Base-by-base conservation (phyloP, 805 yeast genomes). In the Hanseniaspora hatyaiensis region DNA sequence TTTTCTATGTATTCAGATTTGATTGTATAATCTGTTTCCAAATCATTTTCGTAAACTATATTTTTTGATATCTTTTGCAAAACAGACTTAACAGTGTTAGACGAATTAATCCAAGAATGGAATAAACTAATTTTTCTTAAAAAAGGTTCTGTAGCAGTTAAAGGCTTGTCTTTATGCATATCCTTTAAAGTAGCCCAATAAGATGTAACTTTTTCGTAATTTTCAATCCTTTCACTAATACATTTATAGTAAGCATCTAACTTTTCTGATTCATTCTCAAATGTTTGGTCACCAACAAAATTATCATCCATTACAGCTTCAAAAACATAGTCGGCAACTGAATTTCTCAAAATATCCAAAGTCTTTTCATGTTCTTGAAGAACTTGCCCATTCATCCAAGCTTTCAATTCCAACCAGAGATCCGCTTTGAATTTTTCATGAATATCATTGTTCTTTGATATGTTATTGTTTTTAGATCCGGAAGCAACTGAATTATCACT, bases 321-420 rank as follows among this genome's bases (percentile, higher is more conserved):
- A 45, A 92, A 68, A 0, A 85, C 67, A 11, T 72, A 76, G 60
- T 86, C 94, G 2, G 83, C 86, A 4, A 48, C 50, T 3, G 79
- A 65, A 1, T 82, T 75, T 49, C 96, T 67, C 18, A 83, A 69
- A 52, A 78, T 78, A n/a, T 74, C 68, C 3, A 85, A 73, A 11
- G 84, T 71, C 54, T 78, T 73, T 39, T 73, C 67, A 59, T 89
- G 95, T 51, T 85, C 94, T 32, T 77, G 84, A 47, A 81, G 79
- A 0, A 89, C 70, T 51, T 96, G 72, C 16, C 92, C 88, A 51
- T 77, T 77, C 42, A 83, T 70, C 63, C 82, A 84, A 1, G 97
- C 88, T 42, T 84, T 70, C 16, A 92, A 73, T 20, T 89, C 95
- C 47, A 84, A 64, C 98, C 98, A 92, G 31, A 86, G 65, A 51